Conservation (phyloP, 1,284 basidiomycete species). For the Inonotus obliquus region DNA sequence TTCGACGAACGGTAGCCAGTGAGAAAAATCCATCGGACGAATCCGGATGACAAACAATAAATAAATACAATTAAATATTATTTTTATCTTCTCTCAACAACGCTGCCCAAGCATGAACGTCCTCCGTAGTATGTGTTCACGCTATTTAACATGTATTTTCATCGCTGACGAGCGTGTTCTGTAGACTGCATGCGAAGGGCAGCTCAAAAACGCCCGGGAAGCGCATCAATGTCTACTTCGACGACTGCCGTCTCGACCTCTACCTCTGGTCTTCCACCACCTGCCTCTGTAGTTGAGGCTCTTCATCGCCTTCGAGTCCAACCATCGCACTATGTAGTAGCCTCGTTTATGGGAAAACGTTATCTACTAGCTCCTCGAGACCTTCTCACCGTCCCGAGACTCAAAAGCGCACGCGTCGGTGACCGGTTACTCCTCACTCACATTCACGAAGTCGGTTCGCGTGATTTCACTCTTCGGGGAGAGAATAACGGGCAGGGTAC, state of each 20-base stretch:
- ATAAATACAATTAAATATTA: background rate
- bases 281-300: slow-evolving; percentile 37
- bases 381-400: slow-evolving; percentile 86
- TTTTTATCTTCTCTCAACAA: background rate
- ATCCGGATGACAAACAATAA: slow-evolving; percentile 1
- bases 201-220: background rate
- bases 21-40: slow-evolving; percentile 6
- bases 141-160: background rate
- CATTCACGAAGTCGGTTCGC: slow-evolving; percentile 91
- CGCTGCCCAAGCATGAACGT: slow-evolving; percentile 3
- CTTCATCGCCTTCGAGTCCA: slow-evolving; percentile 71
- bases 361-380: slow-evolving; percentile 89
- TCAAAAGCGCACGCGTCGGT: slow-evolving; percentile 79
- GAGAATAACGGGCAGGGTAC: slow-evolving; percentile 38
- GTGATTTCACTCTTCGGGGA: slow-evolving; percentile 89
- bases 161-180: background rate
- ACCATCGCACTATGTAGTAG: slow-evolving; percentile 85
- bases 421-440: slow-evolving; percentile 81
- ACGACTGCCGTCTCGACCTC: background rate
- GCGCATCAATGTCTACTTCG: background rate
- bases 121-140: slow-evolving; percentile 5
- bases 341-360: slow-evolving; percentile 82
- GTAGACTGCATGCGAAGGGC: background rate
- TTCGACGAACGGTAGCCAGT: background rate
- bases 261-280: slow-evolving; percentile 7